Conservation (phyloP, 495 filamentous ascomycete genomes). For the Tuber melanosporum region DNA sequence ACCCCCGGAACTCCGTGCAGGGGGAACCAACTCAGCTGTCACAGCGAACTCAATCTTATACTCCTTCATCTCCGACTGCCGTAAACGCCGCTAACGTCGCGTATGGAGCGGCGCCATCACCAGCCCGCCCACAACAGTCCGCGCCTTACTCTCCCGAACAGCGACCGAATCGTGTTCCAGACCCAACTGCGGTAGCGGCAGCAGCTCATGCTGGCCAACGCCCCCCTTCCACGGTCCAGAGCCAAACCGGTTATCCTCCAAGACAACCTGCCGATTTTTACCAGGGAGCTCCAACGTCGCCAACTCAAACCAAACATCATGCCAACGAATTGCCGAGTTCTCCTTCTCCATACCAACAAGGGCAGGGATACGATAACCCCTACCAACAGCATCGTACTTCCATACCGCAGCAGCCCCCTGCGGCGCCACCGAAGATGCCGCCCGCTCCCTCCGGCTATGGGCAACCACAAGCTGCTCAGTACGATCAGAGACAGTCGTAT, state of each 20-base stretch:
- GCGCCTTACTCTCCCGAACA: slow-evolving; percentile 19
- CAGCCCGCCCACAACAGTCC: slow-evolving; percentile 28
- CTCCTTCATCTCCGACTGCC: slow-evolving; percentile 31
- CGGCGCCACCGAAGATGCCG: slow-evolving; percentile 38
- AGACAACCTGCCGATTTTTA: slow-evolving; percentile 37
- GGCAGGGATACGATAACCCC: slow-evolving; percentile 27
- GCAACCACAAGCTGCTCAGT: slow-evolving; percentile 1
- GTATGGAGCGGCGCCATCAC: slow-evolving; percentile 35
- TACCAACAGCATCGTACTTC: slow-evolving; percentile 21
- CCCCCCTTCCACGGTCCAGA: slow-evolving; percentile 41
- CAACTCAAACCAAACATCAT: slow-evolving; percentile 45
- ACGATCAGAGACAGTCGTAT: slow-evolving; percentile 12
- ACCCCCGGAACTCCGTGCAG: slow-evolving; percentile 27
- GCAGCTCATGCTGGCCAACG: slow-evolving; percentile 35
- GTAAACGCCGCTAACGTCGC: slow-evolving; percentile 32
- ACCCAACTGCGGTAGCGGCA: slow-evolving; percentile 37
- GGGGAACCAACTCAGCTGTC: slow-evolving; percentile 25
- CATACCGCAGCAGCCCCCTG: slow-evolving; percentile 35
- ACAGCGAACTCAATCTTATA: slow-evolving; percentile 30
- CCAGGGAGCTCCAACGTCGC: slow-evolving; percentile 40
- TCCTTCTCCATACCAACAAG: slow-evolving; percentile 23
- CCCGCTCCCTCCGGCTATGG: slow-evolving; percentile 18
- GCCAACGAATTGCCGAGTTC: slow-evolving; percentile 38
- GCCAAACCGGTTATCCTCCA: slow-evolving; percentile 41
- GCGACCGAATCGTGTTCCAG: slow-evolving; percentile 28